Percentiles rank a stretch among this genome's conserved stretches.
These are phyloP conservation scores for Neophaeococcomyces aloes DNA, from an alignment of 2,329 filamentous ascomycete species.

Conservation along the genomic window DNA sequence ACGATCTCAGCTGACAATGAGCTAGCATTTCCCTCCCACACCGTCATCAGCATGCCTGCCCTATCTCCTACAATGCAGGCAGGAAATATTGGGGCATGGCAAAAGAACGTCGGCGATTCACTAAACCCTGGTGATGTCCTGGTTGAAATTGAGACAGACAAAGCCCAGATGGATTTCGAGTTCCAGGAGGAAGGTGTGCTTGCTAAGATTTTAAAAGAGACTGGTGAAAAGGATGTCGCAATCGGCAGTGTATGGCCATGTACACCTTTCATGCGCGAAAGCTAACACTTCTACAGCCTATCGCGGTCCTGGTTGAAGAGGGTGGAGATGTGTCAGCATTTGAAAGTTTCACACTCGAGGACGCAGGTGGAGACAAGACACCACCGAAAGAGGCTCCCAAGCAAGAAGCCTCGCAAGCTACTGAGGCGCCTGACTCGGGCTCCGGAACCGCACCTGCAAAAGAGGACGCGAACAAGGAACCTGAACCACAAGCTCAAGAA, in stretches of 20 bases:
- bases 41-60: conserved; percentile 93
- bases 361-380: conserved; percentile 75
- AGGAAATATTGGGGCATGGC: conserved; percentile 93
- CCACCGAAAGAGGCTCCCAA: conserved; percentile 53
- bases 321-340: conserved; percentile 79
- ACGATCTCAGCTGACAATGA: conserved; percentile 16
- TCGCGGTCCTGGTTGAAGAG: conserved; percentile 89
- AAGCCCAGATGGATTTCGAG: conserved; percentile 99
- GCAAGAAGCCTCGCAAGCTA: conserved; percentile 51
- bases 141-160: conserved; percentile 98
- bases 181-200: conserved; percentile 97
- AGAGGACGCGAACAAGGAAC: conserved; percentile 36
- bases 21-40: conserved; percentile 84
- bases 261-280: conserved; percentile 5
- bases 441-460: conserved; percentile 49
- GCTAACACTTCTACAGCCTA: conserved; percentile 55
- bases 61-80: conserved; percentile 95
- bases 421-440: conserved; percentile 48
- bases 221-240: conserved; percentile 84
- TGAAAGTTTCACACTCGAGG: conserved; percentile 74
- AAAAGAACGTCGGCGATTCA: conserved; percentile 87
- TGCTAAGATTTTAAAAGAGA: conserved; percentile 86
- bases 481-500: conserved; percentile 52
- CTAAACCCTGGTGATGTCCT: conserved; percentile 88
- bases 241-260: conserved; percentile 72